These are phyloP conservation scores for Ogataea parapolymorpha DNA, from an alignment of 805 yeast species.

Conservation along the genomic window DNA sequence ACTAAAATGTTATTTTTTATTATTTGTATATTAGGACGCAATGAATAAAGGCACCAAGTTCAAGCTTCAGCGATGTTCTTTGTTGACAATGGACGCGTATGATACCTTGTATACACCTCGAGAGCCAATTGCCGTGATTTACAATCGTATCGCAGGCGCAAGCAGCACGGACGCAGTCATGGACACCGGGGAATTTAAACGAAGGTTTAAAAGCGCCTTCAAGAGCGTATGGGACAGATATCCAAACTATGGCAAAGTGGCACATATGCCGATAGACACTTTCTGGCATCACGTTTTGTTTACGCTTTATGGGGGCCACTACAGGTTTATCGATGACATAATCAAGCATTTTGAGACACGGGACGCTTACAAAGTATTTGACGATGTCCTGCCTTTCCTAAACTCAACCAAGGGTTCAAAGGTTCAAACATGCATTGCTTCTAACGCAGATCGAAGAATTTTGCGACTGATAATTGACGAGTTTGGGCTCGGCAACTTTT, in stretches of 20 bases:
- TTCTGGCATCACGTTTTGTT: slow-evolving; percentile 60
- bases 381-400: slow-evolving; percentile 51
- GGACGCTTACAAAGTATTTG: slow-evolving; percentile 51
- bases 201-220: slow-evolving; percentile 33
- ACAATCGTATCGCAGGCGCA: slow-evolving; percentile 44
- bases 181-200: slow-evolving; percentile 25
- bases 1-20: slow-evolving; percentile 6
- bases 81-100: slow-evolving; percentile 66
- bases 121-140: slow-evolving; percentile 51
- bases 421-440: slow-evolving; percentile 42
- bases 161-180: slow-evolving; percentile 37
- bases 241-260: slow-evolving; percentile 63
- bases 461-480: slow-evolving; percentile 40
- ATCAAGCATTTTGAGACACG: slow-evolving; percentile 45
- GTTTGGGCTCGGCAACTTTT: slow-evolving; percentile 42
- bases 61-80: slow-evolving; percentile 32
- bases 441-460: slow-evolving; percentile 64
- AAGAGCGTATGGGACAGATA: slow-evolving; percentile 34
- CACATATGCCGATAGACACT: slow-evolving; percentile 31
- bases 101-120: slow-evolving; percentile 61
- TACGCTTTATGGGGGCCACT: slow-evolving; percentile 17
- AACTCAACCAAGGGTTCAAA: slow-evolving; percentile 29
- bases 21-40: slow-evolving; percentile 3
- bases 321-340: slow-evolving; percentile 40
- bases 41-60: neutral